Evolutionary conservation across 2,329 filamentous ascomycete genomes (phyloP).

Genomic region (Tolypocladium pustulatum): DNA sequence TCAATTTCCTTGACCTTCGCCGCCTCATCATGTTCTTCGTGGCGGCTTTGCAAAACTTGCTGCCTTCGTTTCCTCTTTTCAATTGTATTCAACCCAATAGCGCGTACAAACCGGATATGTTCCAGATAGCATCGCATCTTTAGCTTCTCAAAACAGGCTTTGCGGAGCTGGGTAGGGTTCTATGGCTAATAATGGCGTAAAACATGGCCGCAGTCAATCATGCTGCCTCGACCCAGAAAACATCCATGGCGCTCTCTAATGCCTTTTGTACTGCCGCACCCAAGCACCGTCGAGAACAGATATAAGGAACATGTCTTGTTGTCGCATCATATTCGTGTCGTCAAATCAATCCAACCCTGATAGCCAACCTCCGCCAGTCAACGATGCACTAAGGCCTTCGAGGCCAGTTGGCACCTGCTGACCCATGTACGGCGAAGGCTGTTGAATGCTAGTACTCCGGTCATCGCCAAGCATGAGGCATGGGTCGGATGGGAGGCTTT

Average conservation of each 20-base stretch:
- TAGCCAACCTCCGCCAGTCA: slow-evolving; percentile 23
- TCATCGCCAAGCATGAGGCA: slow-evolving; percentile 19
- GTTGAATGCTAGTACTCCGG: slow-evolving; percentile 6
- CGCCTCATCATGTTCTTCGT: no score
- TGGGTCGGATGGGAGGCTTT: slow-evolving; percentile 11
- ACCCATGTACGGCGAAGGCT: slow-evolving; percentile 1
- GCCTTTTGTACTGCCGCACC: background rate
- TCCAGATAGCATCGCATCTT: background rate
- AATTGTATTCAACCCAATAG: background rate
- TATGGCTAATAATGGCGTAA: background rate
- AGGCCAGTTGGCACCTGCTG: slow-evolving; percentile 15
- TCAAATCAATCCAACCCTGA: slow-evolving; percentile 21
- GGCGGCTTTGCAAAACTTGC: background rate
- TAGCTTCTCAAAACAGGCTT: background rate
- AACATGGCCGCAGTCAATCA: background rate
- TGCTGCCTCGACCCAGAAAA: background rate
- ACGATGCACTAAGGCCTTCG: slow-evolving; percentile 20
- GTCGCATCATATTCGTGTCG: background rate
- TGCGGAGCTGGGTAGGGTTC: background rate
- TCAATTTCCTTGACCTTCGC: background rate
- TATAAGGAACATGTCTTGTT: background rate
- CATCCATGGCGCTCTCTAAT: background rate
- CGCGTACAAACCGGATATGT: background rate
- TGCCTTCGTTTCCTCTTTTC: background rate
- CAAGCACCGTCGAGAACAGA: background rate